Percentiles rank a stretch among this genome's conserved stretches.
Conservation (phyloP, 169 alveolate genomes). For the Cryptosporidium ubiquitum region DNA sequence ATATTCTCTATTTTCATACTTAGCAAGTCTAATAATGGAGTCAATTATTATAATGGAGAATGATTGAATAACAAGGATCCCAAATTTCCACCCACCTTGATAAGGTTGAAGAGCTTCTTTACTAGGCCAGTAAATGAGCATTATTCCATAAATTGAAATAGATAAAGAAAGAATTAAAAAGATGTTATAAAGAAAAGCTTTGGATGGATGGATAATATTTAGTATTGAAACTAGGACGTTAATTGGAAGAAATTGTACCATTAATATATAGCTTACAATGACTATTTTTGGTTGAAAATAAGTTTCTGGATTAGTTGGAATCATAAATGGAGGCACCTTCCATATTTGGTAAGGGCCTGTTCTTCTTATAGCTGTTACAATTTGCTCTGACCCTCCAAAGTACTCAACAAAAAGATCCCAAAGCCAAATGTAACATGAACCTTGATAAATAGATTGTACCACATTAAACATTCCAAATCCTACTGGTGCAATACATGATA, state of each 20-base stretch:
- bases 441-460: slow-evolving; percentile 48
- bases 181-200: slow-evolving; percentile 15
- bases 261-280: slow-evolving; percentile 49
- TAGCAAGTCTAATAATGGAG: slow-evolving; percentile 25
- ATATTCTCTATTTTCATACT: slow-evolving; percentile 59
- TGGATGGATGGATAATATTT: slow-evolving; percentile 32
- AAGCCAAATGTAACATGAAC: slow-evolving; percentile 41
- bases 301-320: slow-evolving; percentile 42
- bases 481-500: slow-evolving; percentile 49
- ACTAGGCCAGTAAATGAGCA: slow-evolving; percentile 73
- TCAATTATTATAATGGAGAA: slow-evolving; percentile 24
- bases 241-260: slow-evolving; percentile 38
- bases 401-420: slow-evolving; percentile 72
- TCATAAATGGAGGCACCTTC: slow-evolving; percentile 73
- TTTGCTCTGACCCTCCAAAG: slow-evolving; percentile 73
- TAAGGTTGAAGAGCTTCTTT: slow-evolving; percentile 68
- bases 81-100: slow-evolving; percentile 74
- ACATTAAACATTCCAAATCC: slow-evolving; percentile 69
- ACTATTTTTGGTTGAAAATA: slow-evolving; percentile 63
- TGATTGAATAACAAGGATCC: slow-evolving; percentile 23
- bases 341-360: slow-evolving; percentile 67
- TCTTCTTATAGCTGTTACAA: slow-evolving; percentile 68
- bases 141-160: slow-evolving; percentile 41
- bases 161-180: slow-evolving; percentile 3
- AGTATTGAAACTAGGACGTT: slow-evolving; percentile 15